Base-by-base conservation (phyloP, 306 rosid genomes). In the Cyclanthera cordifolia region DNA sequence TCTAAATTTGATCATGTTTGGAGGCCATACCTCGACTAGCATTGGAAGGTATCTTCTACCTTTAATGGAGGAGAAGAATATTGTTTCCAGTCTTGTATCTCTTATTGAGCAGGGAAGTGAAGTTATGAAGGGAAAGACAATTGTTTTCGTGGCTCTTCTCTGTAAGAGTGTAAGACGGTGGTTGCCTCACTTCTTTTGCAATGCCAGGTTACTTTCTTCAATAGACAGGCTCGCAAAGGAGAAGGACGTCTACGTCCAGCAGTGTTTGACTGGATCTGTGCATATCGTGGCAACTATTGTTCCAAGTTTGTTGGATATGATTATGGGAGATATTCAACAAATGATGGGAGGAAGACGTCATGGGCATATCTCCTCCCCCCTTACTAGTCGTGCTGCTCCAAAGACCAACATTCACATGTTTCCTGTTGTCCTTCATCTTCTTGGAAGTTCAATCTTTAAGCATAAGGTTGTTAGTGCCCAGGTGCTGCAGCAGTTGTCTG, bases 391-490 rank as follows among this genome's bases (percentile, higher is more conserved):
- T 81, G 84, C 86, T 79, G 79, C 94, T 72, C 82, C 96, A 47
- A 90, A 93, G 85, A 77, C 86, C 76, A 86, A 86, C 77, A 76
- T 88, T 66, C 87, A 93, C 77, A 70, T 85, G 77, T 87, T 90
- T 80, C 99, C 99, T 12, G 96, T 93, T 68, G 91, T 90, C 55
- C 91, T 90, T 74, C 99, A 90, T 85, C 93, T 93, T 80, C 95
- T 93, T 46, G 90, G 88, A 70, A 93, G 90, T 84, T 83, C 85
- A 32, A 80, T 87, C 71, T 93, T 90, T 75, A 90, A 88, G 88
- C 90, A 72, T 78, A 87, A 86, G 87, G 86, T 93, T 79, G 94
- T 75, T 50, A 78, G 84, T 67, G 75, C 63, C 50, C 95, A 90
- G 63, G 90, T 93, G 28, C 75, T 93, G 65, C 87, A 77, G 81